Conservation (phyloP, 2,329 filamentous ascomycete species). For the Verticillium dahliae region DNA sequence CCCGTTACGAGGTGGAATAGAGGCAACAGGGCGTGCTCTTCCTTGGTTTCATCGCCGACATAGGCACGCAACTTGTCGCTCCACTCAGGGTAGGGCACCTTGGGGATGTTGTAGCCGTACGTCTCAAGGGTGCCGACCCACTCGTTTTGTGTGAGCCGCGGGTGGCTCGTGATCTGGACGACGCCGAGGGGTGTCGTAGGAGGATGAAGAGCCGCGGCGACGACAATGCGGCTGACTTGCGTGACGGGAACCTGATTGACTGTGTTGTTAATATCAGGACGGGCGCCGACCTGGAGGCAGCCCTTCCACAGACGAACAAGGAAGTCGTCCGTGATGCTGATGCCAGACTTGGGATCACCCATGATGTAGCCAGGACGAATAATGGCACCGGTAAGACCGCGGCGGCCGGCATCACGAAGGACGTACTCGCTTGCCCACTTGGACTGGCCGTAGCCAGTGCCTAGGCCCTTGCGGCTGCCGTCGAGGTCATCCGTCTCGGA, state of each 20-base stretch:
- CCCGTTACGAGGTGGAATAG: conserved; percentile 67
- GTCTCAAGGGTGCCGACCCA: conserved; percentile 64
- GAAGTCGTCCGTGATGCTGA: conserved; percentile 82
- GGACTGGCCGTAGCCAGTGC: conserved; percentile 83
- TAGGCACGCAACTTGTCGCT: conserved; percentile 60
- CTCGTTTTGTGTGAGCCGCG: conserved; percentile 69
- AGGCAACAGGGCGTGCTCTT: conserved; percentile 39
- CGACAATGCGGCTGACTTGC: conserved; percentile 75
- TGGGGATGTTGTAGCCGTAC: conserved; percentile 67
- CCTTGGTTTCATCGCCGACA: conserved; percentile 52
- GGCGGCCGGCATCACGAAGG: conserved; percentile 68
- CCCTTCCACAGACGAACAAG: conserved; percentile 81
- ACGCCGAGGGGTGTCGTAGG: conserved; percentile 26
- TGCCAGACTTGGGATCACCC: conserved; percentile 64
- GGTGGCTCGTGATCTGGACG: conserved; percentile 73
- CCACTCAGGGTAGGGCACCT: conserved; percentile 65
- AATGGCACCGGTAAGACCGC: conserved; percentile 69
- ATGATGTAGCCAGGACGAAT: conserved; percentile 81
- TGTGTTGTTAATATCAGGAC: conserved; percentile 76
- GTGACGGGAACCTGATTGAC: conserved; percentile 86
- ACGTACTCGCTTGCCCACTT: conserved; percentile 77
- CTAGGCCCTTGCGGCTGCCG: conserved; percentile 69
- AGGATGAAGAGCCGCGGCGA: conserved; percentile 64
- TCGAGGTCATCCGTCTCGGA: conserved; percentile 71
- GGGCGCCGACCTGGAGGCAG: conserved; percentile 68